phyloP scores from a whole-genome alignment of 1,284 basidiomycete genomes.

The Vanrija sp. region DNA sequence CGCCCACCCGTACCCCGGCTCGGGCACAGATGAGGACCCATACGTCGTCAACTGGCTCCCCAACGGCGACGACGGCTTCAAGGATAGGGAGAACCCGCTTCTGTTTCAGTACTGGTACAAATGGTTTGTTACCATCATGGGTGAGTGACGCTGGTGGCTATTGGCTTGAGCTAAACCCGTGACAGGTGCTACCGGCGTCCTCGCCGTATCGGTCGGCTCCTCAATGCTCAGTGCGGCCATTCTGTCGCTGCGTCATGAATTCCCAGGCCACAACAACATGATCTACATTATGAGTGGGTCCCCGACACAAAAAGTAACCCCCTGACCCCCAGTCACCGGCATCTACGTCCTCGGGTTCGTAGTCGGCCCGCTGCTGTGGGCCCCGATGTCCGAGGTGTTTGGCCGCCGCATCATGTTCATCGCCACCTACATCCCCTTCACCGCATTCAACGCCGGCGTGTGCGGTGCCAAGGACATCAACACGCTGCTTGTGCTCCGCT shows the following conservation, averaged over 20 bases:
- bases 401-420: slow-evolving; percentile 48
- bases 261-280: slow-evolving; percentile 20
- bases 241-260: slow-evolving; percentile 17
- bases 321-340: slow-evolving; percentile 9
- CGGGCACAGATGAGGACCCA: slow-evolving; percentile 46
- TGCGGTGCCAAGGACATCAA: slow-evolving; percentile 47
- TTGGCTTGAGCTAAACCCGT: not conserved
- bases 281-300: slow-evolving; percentile 23
- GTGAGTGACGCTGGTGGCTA: not conserved
- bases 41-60: slow-evolving; percentile 44
- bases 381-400: slow-evolving; percentile 33
- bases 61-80: slow-evolving; percentile 3
- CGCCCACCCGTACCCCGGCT: slow-evolving; percentile 39
- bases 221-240: slow-evolving; percentile 27
- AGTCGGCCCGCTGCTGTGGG: slow-evolving; percentile 27
- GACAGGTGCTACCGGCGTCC: slow-evolving; percentile 16
- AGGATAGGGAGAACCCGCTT: slow-evolving; percentile 36
- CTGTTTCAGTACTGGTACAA: slow-evolving; percentile 30
- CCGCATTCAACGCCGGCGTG: slow-evolving; percentile 49
- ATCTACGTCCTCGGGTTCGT: slow-evolving; percentile 20
- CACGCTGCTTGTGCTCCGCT: slow-evolving; percentile 50
- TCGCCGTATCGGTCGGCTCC: slow-evolving; percentile 24
- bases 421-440: slow-evolving; percentile 46
- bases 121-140: slow-evolving; percentile 26
- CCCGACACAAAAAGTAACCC: not conserved